A percentile compares a stretch with the other conserved stretches of the same genome.
Conservation (phyloP, 192 early-diverging fungal species). For the Phycomyces nitens region DNA sequence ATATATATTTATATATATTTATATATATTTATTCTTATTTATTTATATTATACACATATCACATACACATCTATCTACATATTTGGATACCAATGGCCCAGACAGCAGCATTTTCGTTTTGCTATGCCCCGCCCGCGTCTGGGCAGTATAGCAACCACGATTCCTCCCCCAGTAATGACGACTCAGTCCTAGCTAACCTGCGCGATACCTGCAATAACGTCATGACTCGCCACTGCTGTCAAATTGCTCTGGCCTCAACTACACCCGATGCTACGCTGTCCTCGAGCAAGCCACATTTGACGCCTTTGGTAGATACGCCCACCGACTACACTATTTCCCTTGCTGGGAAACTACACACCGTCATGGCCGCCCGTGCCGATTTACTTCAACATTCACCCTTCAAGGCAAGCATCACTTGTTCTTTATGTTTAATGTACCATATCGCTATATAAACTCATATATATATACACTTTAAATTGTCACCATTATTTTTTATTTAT, state of each 20-base stretch:
- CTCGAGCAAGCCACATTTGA: slow-evolving; percentile 6
- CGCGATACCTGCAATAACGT: slow-evolving; percentile 19
- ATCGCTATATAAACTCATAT: too few relatives aligned
- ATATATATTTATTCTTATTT: too few relatives aligned
- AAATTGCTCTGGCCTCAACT: slow-evolving; percentile 17
- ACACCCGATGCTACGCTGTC: slow-evolving; percentile 1
- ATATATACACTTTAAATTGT: too few relatives aligned
- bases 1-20: too few relatives aligned
- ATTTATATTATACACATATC: too few relatives aligned
- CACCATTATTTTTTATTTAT: neutral
- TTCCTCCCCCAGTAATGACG: slow-evolving; percentile 5
- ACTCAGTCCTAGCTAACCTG: slow-evolving; percentile 14
- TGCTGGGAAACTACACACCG: slow-evolving; percentile 37
- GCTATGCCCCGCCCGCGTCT: slow-evolving; percentile 28
- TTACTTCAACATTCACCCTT: slow-evolving; percentile 45
- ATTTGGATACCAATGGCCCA: neutral
- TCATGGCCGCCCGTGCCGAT: slow-evolving; percentile 38
- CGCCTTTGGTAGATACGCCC: slow-evolving; percentile 37
- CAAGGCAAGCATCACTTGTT: slow-evolving; percentile 38
- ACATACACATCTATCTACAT: too few relatives aligned
- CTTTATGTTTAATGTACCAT: too few relatives aligned
- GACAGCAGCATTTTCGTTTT: slow-evolving; percentile 22
- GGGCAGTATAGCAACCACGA: slow-evolving; percentile 25
- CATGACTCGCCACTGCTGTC: slow-evolving; percentile 26
- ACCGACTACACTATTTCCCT: slow-evolving; percentile 49